A percentile compares a stretch with the other conserved stretches of the same genome.
Evolutionary conservation across 2,329 filamentous ascomycete genomes (phyloP).

Genomic region (Colletotrichum sp.): DNA sequence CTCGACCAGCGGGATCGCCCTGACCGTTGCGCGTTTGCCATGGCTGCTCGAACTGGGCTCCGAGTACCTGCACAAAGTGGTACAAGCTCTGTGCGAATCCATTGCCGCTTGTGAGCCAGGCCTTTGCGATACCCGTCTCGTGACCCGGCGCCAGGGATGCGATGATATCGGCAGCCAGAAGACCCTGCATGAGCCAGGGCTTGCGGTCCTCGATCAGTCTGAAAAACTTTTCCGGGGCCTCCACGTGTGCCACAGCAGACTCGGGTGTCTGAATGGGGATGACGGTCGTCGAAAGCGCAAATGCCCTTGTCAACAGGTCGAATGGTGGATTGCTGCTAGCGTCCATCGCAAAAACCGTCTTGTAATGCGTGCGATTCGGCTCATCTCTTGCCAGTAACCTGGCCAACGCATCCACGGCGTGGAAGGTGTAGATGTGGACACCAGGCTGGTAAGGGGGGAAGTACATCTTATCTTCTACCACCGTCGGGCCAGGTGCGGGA

Average conservation of each 20-base stretch:
- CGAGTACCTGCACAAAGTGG: conserved; percentile 75
- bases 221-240: conserved; percentile 37
- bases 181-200: conserved; percentile 88
- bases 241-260: conserved; percentile 6
- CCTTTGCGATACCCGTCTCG: conserved; percentile 74
- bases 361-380: conserved; percentile 86
- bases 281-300: conserved; percentile 84
- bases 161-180: conserved; percentile 88
- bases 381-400: conserved; percentile 93
- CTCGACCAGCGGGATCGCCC: conserved; percentile 31
- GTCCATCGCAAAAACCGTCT: conserved; percentile 79
- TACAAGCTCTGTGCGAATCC: conserved; percentile 84
- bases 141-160: conserved; percentile 73
- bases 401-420: conserved; percentile 87
- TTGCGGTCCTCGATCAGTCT: conserved; percentile 82
- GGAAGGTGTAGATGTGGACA: conserved; percentile 85
- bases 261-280: conserved; percentile 68
- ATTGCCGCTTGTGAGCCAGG: conserved; percentile 84
- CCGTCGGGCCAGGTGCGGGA: conserved; percentile 73
- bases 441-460: conserved; percentile 83
- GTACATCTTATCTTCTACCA: conserved; percentile 61
- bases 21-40: conserved; percentile 35
- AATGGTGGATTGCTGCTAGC: conserved; percentile 66
- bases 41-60: conserved; percentile 61
- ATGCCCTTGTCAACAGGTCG: conserved; percentile 85